Percentiles rank a stretch among this genome's conserved stretches.
Evolutionary conservation across 257 asterid species (phyloP).

Genomic region (Primulina huaijiensis): DNA sequence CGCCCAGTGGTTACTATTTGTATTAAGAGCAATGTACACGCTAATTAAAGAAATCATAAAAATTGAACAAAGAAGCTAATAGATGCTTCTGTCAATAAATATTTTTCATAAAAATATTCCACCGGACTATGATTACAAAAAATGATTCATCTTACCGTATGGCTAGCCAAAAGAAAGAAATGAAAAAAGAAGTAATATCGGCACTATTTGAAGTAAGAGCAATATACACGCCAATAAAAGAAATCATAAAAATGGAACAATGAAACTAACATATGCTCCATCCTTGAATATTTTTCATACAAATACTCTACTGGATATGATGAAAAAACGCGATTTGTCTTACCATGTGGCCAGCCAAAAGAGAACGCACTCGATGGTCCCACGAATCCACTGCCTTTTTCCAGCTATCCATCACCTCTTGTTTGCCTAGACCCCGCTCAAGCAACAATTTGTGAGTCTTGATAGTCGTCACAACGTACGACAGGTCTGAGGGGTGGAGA

Average conservation of each 20-base stretch:
- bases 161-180: no score
- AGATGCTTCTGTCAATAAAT: no score
- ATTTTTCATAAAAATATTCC: no score
- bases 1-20: not conserved
- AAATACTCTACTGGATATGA: not conserved
- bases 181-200: no score
- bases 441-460: conserved; percentile 58
- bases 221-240: no score
- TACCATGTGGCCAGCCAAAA: conserved; percentile 63
- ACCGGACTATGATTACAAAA: no score
- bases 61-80: not conserved
- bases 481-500: conserved; percentile 56
- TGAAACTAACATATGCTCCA: not conserved
- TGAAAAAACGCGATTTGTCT: not conserved
- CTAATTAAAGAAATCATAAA: not conserved
- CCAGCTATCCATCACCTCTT: conserved; percentile 53
- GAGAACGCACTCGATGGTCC: conserved; percentile 59
- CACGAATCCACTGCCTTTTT: conserved; percentile 73
- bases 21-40: not conserved
- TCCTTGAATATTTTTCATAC: not conserved
- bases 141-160: no score
- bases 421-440: conserved; percentile 37
- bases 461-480: conserved; percentile 50
- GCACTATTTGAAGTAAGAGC: no score
- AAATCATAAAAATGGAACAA: no score